Percentiles rank a stretch among this genome's conserved stretches.
phyloP scores from a whole-genome alignment of 1,139 yeast genomes.

The Saccharomyces hybrid region DNA sequence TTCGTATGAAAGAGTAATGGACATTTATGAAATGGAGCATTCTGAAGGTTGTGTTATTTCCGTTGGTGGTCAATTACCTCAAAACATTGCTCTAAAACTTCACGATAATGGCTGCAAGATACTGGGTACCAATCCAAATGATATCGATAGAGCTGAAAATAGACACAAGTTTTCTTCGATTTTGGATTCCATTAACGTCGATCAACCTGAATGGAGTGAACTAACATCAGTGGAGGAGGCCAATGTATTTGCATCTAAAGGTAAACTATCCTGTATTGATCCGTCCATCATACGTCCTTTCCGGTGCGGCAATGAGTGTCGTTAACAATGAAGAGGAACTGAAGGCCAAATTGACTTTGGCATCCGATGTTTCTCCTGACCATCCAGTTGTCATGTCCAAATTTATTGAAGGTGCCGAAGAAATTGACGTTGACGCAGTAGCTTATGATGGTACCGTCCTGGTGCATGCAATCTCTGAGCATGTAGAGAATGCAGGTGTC shows the following conservation, averaged over 20 bases:
- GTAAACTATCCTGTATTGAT: slow-evolving; percentile 95
- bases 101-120: slow-evolving; percentile 82
- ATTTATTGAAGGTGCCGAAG: slow-evolving; percentile 91
- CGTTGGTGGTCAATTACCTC: slow-evolving; percentile 97
- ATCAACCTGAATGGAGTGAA: slow-evolving; percentile 98
- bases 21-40: slow-evolving; percentile 86
- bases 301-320: slow-evolving; percentile 98
- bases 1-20: slow-evolving; percentile 92
- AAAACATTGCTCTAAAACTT: slow-evolving; percentile 82
- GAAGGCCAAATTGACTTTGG: slow-evolving; percentile 71
- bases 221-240: slow-evolving; percentile 82
- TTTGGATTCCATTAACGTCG: slow-evolving; percentile 83
- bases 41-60: slow-evolving; percentile 90
- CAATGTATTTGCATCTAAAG: slow-evolving; percentile 66
- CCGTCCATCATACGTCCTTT: slow-evolving; percentile 92
- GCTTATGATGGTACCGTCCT: slow-evolving; percentile 81
- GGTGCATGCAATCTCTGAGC: slow-evolving; percentile 95
- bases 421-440: slow-evolving; percentile 95
- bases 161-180: slow-evolving; percentile 96
- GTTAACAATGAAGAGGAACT: slow-evolving; percentile 72
- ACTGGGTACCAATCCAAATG: slow-evolving; percentile 89
- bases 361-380: slow-evolving; percentile 87
- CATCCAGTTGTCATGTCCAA: slow-evolving; percentile 97
- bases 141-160: slow-evolving; percentile 95
- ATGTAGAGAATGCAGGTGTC: slow-evolving; percentile 96